Conservation (phyloP, 768 basidiomycete species). For the Sistotremastrum niveocremeum region DNA sequence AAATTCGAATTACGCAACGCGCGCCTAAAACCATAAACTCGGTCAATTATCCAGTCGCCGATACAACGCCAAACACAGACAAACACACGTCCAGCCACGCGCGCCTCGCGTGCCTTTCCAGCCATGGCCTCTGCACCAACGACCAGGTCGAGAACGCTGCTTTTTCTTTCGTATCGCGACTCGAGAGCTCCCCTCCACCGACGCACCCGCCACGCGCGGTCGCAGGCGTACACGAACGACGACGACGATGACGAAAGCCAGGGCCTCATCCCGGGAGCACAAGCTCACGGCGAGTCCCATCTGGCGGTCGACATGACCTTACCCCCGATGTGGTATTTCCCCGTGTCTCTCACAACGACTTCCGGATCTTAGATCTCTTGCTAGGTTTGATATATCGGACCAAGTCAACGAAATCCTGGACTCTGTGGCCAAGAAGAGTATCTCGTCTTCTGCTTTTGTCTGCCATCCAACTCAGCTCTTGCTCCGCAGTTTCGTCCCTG, state of each 20-base stretch:
- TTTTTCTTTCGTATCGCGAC: conserved; percentile 90
- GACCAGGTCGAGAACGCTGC: conserved; percentile 77
- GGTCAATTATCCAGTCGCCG: too few species aligned
- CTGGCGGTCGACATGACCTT: neutral
- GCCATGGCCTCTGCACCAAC: conserved; percentile 27
- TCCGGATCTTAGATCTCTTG: too few species aligned
- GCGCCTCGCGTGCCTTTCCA: conserved; percentile 20
- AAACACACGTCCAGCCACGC: conserved; percentile 6
- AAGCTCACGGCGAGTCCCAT: conserved; percentile 3
- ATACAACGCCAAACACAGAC: too few species aligned
- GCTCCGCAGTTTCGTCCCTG: conserved; percentile 23
- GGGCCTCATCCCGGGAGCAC: conserved; percentile 30
- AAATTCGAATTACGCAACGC: too few species aligned
- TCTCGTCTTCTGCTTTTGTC: neutral
- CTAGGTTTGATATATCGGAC: too few species aligned
- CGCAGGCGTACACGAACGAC: conserved; percentile 13
- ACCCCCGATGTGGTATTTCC: neutral
- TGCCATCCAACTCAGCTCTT: too few species aligned
- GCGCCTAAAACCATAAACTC: too few species aligned
- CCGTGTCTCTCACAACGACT: too few species aligned
- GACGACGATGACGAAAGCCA: conserved; percentile 55
- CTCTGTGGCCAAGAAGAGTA: too few species aligned
- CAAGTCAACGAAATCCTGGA: too few species aligned
- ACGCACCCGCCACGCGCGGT: neutral
- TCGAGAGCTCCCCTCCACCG: conserved; percentile 33